These are phyloP conservation scores for Peltaster fructicola DNA, from an alignment of 2,329 filamentous ascomycete genomes.

Conservation along the genomic window DNA sequence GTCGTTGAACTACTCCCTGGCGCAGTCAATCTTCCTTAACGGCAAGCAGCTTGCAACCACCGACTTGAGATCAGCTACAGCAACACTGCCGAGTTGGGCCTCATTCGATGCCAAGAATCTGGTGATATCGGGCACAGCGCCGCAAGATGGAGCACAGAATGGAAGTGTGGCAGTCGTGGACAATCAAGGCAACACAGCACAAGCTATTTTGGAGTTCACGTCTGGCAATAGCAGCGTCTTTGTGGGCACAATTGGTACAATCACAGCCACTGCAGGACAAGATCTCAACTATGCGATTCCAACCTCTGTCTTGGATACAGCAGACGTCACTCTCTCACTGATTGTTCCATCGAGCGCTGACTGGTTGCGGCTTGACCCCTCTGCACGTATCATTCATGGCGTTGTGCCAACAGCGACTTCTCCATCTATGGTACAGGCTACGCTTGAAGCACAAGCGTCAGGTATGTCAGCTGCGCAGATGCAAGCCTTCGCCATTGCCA, in stretches of 20 bases:
- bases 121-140: slow-evolving; percentile 46
- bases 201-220: slow-evolving; percentile 33
- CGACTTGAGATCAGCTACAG: slow-evolving; percentile 1
- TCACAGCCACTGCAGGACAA: slow-evolving; percentile 33
- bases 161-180: slow-evolving; percentile 45
- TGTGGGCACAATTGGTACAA: slow-evolving; percentile 22
- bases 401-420: slow-evolving; percentile 26
- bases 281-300: slow-evolving; percentile 31
- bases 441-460: slow-evolving; percentile 24
- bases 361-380: slow-evolving; percentile 34
- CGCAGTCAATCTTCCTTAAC: slow-evolving; percentile 39
- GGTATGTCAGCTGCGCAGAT: slow-evolving; percentile 17
- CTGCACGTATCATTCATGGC: slow-evolving; percentile 28
- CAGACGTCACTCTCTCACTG: slow-evolving; percentile 26
- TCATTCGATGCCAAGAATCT: slow-evolving; percentile 45
- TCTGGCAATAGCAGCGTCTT: slow-evolving; percentile 20
- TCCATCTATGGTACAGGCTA: slow-evolving; percentile 24
- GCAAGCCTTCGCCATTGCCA: slow-evolving; percentile 26
- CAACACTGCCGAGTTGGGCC: slow-evolving; percentile 49
- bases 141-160: slow-evolving; percentile 41
- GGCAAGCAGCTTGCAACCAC: slow-evolving; percentile 19
- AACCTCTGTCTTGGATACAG: slow-evolving; percentile 23
- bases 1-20: slow-evolving; percentile 31
- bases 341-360: slow-evolving; percentile 25
- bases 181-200: slow-evolving; percentile 40